These are phyloP conservation scores for Lepidium campestre DNA, from an alignment of 441 rosid species.

Conservation along the genomic window DNA sequence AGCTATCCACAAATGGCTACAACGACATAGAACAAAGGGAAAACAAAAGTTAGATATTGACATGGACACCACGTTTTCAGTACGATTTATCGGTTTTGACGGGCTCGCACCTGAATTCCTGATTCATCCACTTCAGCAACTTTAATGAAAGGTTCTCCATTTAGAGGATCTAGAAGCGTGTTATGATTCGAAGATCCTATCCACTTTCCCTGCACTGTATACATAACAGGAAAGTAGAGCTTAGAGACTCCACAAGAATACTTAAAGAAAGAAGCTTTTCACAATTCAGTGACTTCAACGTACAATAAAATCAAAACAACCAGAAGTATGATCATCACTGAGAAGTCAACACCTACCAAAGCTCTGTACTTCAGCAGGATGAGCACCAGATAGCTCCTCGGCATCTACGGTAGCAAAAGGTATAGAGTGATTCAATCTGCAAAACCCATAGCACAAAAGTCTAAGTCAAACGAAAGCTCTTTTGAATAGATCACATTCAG, in stretches of 20 bases:
- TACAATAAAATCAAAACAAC: background rate
- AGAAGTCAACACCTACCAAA: conserved; percentile 46
- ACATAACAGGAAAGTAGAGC: conserved; percentile 9
- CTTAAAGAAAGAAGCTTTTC: background rate
- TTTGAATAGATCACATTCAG: background rate
- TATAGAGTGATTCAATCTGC: conserved; percentile 62
- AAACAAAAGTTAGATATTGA: background rate
- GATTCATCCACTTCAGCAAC: conserved; percentile 76
- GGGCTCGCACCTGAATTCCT: conserved; percentile 55
- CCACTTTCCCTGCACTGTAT: conserved; percentile 91
- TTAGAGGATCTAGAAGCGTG: conserved; percentile 78
- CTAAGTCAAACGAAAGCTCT: background rate
- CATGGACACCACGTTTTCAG: background rate
- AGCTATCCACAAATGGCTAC: conserved; percentile 95
- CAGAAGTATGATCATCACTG: background rate
- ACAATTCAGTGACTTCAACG: background rate
- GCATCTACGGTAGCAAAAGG: conserved; percentile 83
- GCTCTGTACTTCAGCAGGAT: conserved; percentile 79
- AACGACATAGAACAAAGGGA: conserved; percentile 29
- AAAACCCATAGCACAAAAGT: background rate
- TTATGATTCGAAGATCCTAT: conserved; percentile 57
- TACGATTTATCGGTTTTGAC: background rate
- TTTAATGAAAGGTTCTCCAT: conserved; percentile 89
- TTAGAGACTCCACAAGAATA: conserved; percentile 3
- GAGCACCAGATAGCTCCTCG: conserved; percentile 76